Base-by-base conservation (phyloP, 139 green algal species). In the Chlorella ohadii region DNA sequence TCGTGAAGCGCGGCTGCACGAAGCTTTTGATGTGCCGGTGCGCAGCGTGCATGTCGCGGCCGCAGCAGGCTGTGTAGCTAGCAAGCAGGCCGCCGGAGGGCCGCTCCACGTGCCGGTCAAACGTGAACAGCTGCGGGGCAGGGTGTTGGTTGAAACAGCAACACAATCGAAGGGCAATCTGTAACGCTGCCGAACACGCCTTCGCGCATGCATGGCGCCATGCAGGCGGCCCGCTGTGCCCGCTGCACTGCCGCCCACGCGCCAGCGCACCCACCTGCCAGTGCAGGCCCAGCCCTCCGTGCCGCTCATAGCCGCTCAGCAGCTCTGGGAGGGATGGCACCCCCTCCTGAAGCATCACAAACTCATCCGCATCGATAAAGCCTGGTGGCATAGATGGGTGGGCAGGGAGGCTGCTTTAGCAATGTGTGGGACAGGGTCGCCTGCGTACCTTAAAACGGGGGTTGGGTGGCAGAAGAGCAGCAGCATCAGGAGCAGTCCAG, bases 331-430 rank as follows among this genome's bases (percentile, higher is more conserved):
- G 79, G 33, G 79, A 77, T 4, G 25, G 12, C 39, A 28, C 56
- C 25, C 19, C 61, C 3, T 34, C 27, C 41, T 77, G 19, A 17
- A 77, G 36, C 34, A 84, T 33, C 31, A 84, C 66, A 36, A 78
- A 84, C 47, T 84, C 79, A 31, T 84, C 79, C 13, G 51, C 79
- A 31, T 84, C 79, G 2, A 78, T 38, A 31, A 84, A 84, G 31
- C 67, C 70, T 77, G 70, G 51, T 11, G 51, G 15, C 15, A 20
- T 4, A 44, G n/a, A 44, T 3, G 31, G 33, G 31, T 19, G 33
- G 33, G 12, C 12, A 5, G 65, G 65, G 31, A 25, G 9, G 51
- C 12, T 3, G 25, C 4, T 31, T 20, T 2, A 23, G 3, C 23
- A 16, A n/a, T 33, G 22, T 31, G 20, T 33, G 22, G 23, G 59